Base-by-base conservation (phyloP, 2,329 filamentous ascomycete genomes). In the Myriosclerotinia curreyana region DNA sequence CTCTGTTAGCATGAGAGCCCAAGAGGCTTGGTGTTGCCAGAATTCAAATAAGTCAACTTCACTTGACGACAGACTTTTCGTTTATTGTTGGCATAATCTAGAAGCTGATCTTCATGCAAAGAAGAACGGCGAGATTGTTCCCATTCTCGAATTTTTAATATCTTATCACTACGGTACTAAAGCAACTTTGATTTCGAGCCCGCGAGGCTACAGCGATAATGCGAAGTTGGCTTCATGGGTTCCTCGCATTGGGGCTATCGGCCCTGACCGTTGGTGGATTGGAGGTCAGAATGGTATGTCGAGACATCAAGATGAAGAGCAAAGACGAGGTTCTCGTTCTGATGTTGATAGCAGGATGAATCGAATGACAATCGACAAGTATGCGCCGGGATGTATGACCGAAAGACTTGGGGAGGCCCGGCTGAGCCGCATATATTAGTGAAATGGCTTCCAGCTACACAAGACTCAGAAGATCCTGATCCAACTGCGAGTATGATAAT, bases 311-410 rank as follows among this genome's bases (percentile, higher is more conserved):
- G 28, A 31, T 31, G 28, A 31, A 31, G 28, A 34, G 6, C 48
- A 17, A 22, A 52, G 50, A 31, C 34, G 25, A 54, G 25, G 28
- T 49, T 22, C n/a, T 48, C 60, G 40, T 66, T 55, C 66, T 73
- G 62, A 71, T 25, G 38, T 20, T 42, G 53, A 59, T 51, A 64
- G 61, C 64, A 96, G 91, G 88, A 91, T 76, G 83, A 95, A 75
- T 85, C 86, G 63, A 85, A 90, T 60, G 83, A 88, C 44, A 90
- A 94, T 74, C 83, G 86, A 73, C 90, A 96, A 79, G 85, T 89
- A 84, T 97, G 94, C 80, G 81, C 84, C 64, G 85, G 94, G 79
- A 97, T 98, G 93, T 98, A 97, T 80, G 93, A 90, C 79, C 88
- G 86, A 75, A 90, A 86, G 73, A 84, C 89, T 59, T 98, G 94